These are phyloP conservation scores for Talaromyces sp. DNA, from an alignment of 2,329 filamentous ascomycete genomes.

Conservation along the genomic window DNA sequence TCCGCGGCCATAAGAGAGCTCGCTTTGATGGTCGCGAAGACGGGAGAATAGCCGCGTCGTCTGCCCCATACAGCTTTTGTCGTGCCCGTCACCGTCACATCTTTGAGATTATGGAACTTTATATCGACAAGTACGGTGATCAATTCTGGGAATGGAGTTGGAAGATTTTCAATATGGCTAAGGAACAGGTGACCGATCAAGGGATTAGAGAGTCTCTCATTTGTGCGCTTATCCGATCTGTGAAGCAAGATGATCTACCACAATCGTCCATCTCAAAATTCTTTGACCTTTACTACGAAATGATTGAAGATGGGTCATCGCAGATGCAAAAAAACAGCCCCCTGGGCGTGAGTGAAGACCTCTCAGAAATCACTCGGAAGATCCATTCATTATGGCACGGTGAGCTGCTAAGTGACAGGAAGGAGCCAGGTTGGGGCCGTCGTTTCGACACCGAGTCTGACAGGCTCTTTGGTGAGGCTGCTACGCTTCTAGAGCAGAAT, in stretches of 20 bases:
- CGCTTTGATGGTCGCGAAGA: conserved; percentile 3
- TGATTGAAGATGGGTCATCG: conserved; percentile 5
- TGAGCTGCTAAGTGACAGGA: not conserved
- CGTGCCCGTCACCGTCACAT: not conserved
- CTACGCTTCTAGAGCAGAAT: not conserved
- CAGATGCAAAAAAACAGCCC: not conserved
- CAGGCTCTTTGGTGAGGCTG: not conserved
- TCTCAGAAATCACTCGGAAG: not conserved
- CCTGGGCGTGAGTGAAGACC: conserved; percentile 1
- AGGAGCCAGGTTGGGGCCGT: conserved; percentile 1
- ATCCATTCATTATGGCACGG: not conserved
- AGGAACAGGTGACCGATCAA: conserved; percentile 1
- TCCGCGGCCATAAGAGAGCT: not conserved
- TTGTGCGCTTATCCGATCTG: conserved; percentile 5
- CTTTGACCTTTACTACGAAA: conserved; percentile 5
- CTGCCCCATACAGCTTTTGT: conserved; percentile 3
- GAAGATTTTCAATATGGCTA: not conserved
- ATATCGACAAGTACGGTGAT: not conserved
- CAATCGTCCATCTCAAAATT: not conserved
- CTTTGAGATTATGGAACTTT: conserved; percentile 1
- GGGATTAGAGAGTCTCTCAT: not conserved
- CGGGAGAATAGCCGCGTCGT: conserved; percentile 1
- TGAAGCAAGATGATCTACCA: not conserved
- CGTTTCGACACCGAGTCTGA: conserved; percentile 1
- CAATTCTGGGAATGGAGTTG: conserved; percentile 5